These are phyloP conservation scores for Hypoxylon fragiforme DNA, from an alignment of 495 filamentous ascomycete species.

Conservation along the genomic window DNA sequence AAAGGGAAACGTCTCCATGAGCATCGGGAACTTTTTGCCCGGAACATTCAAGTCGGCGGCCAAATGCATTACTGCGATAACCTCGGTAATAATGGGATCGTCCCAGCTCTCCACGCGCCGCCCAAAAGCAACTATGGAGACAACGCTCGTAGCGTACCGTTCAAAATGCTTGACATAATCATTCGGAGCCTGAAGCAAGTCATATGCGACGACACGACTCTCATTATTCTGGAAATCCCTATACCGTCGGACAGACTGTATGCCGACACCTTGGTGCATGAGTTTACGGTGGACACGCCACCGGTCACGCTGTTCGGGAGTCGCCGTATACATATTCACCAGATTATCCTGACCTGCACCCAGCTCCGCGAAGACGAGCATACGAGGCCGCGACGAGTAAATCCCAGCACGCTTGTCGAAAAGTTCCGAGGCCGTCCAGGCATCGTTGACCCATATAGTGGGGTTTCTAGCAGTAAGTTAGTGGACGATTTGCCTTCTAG, in stretches of 20 bases:
- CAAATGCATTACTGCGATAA: constrained; percentile 65
- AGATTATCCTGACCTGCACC: constrained; percentile 61
- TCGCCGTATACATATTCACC: constrained; percentile 57
- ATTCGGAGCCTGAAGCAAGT: constrained; percentile 51
- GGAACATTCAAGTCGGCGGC: constrained; percentile 68
- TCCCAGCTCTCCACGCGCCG: constrained; percentile 60
- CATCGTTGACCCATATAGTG: constrained; percentile 68
- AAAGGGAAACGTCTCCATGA: constrained; percentile 62
- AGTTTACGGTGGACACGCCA: constrained; percentile 66
- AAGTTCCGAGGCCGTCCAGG: constrained; percentile 59
- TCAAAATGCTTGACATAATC: constrained; percentile 66
- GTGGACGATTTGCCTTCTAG: neutral
- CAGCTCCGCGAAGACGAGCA: constrained; percentile 64
- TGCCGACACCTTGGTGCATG: constrained; percentile 62
- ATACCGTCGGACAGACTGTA: constrained; percentile 63
- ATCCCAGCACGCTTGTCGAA: constrained; percentile 61
- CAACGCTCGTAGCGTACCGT: constrained; percentile 65
- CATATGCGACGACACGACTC: constrained; percentile 54
- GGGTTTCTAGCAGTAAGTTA: constrained; percentile 49
- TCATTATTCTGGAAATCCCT: constrained; percentile 64
- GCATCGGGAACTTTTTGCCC: constrained; percentile 63
- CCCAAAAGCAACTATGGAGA: constrained; percentile 66
- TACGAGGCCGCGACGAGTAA: constrained; percentile 57
- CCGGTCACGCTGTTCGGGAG: constrained; percentile 55
- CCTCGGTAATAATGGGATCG: constrained; percentile 62